Percentiles rank a stretch among this genome's conserved stretches.
These are phyloP conservation scores for Saccharomyces hybrid DNA, from an alignment of 1,139 yeast species.

Conservation along the genomic window DNA sequence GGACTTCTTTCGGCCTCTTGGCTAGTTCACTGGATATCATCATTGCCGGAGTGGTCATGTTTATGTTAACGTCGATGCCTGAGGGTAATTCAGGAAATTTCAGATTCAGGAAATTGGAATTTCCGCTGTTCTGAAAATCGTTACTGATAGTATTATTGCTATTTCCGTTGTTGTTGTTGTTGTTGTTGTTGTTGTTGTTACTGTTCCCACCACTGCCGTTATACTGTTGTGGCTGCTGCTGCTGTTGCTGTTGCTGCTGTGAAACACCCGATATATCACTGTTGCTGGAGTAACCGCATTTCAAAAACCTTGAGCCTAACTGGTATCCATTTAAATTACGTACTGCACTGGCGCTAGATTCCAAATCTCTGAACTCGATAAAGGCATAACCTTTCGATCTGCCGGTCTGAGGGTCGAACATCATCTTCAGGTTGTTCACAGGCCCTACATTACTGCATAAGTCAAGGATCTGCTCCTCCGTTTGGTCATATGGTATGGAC, in stretches of 20 bases:
- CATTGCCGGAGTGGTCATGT: slow-evolving; percentile 52
- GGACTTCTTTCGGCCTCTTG: slow-evolving; percentile 35
- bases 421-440: slow-evolving; percentile 61
- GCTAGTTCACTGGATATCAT: slow-evolving; percentile 50
- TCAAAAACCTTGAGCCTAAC: slow-evolving; percentile 62
- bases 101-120: slow-evolving; percentile 1
- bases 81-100: slow-evolving; percentile 38
- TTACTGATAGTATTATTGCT: slow-evolving; percentile 9
- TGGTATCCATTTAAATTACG: slow-evolving; percentile 75
- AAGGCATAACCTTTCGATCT: slow-evolving; percentile 88
- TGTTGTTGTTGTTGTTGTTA: too few species aligned
- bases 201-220: neutral
- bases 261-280: slow-evolving; percentile 16
- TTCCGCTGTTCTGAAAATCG: slow-evolving; percentile 7
- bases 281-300: slow-evolving; percentile 59
- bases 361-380: slow-evolving; percentile 65
- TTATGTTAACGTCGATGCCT: slow-evolving; percentile 51
- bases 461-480: slow-evolving; percentile 76
- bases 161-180: slow-evolving; percentile 1
- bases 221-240: neutral
- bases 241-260: neutral
- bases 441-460: slow-evolving; percentile 54
- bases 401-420: slow-evolving; percentile 85
- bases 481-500: slow-evolving; percentile 64
- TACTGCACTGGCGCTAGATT: slow-evolving; percentile 87